Percentiles rank a stretch among this genome's conserved stretches.
Evolutionary conservation across 345 rosid species (phyloP).

Genomic region (Citrus trifoliata): DNA sequence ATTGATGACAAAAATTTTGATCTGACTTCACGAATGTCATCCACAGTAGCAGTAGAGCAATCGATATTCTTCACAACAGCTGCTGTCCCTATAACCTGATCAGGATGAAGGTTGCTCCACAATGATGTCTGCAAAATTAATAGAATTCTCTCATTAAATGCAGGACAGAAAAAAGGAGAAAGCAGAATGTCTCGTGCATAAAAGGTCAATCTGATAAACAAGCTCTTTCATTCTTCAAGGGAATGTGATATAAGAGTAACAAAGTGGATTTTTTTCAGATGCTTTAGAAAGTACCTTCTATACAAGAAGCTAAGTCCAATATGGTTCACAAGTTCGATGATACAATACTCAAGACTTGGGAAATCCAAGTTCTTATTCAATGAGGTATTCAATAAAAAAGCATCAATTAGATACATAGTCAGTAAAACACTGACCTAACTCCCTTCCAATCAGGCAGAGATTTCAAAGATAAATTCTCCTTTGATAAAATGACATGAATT

Average conservation of each 20-base stretch:
- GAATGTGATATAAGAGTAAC: neutral
- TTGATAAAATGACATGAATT: neutral
- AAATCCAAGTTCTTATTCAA: neutral
- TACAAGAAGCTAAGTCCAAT: neutral
- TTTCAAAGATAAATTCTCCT: neutral
- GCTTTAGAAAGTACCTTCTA: neutral
- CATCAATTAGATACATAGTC: neutral
- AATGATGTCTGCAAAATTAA: slow-evolving; percentile 60
- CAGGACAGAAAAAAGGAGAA: neutral
- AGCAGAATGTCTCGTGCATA: neutral
- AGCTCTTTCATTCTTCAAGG: neutral
- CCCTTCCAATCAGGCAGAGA: neutral
- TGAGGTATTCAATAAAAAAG: neutral
- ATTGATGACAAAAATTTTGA: slow-evolving; percentile 58
- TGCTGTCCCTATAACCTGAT: slow-evolving; percentile 77
- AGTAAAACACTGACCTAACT: neutral
- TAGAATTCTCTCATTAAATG: neutral
- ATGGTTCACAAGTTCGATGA: neutral
- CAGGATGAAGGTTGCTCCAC: slow-evolving; percentile 94
- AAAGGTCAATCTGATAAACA: neutral
- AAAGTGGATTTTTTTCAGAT: too few relatives aligned
- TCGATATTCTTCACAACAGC: slow-evolving; percentile 78
- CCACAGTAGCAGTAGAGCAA: slow-evolving; percentile 73
- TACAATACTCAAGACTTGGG: too few relatives aligned
- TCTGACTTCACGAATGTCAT: slow-evolving; percentile 64